Conservation (phyloP, 768 basidiomycete species). For the Leccinum rimulosum region DNA sequence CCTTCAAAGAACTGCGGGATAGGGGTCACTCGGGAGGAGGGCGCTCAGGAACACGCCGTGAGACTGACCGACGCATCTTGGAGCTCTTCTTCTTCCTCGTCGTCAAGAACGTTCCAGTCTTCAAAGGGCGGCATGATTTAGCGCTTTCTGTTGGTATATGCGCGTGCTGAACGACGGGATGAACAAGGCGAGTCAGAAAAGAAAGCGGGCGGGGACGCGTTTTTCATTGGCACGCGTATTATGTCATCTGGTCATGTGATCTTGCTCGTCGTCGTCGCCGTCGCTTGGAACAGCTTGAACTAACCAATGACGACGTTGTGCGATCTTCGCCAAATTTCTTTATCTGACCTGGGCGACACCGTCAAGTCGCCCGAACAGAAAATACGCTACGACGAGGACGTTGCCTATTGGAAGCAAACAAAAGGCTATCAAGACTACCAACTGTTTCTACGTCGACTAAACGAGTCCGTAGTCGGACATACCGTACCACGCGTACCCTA, state of each 20-base stretch:
- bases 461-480: conserved; percentile 71
- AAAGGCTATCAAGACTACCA: conserved; percentile 72
- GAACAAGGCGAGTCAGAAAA: conserved; percentile 4
- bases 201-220: not conserved
- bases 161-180: not conserved
- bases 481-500: conserved; percentile 34
- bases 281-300: not conserved
- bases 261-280: not conserved
- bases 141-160: not conserved
- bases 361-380: conserved; percentile 41
- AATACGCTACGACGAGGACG: conserved; percentile 72
- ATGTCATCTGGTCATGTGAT: conserved; percentile 25
- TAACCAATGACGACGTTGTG: conserved; percentile 20
- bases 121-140: conserved; percentile 63
- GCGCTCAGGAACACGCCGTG: conserved; percentile 8
- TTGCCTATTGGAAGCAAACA: conserved; percentile 68
- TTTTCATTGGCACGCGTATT: conserved; percentile 19
- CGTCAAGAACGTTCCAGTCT: conserved; percentile 77
- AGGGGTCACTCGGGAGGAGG: conserved; percentile 12
- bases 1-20: conserved; percentile 59
- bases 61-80: conserved; percentile 60
- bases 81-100: conserved; percentile 81
- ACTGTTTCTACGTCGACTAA: conserved; percentile 72
- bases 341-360: conserved; percentile 19
- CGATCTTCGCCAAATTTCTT: conserved; percentile 32